A percentile compares a stretch with the other conserved stretches of the same genome.
Evolutionary conservation across 2,329 filamentous ascomycete species (phyloP).

Genomic region (Paracamarosporium sp.): DNA sequence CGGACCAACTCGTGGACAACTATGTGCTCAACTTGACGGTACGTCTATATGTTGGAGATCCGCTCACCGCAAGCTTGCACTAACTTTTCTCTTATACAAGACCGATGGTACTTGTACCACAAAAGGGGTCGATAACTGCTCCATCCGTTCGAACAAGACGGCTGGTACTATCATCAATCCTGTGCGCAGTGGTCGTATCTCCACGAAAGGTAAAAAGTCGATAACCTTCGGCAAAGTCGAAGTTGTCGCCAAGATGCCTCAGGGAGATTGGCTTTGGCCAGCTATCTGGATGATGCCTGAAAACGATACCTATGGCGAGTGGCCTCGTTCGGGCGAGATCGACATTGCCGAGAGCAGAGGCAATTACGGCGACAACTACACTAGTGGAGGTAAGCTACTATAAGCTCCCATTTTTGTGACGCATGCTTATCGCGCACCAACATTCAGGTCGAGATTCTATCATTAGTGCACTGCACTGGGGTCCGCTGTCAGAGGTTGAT

Average conservation of each 20-base stretch:
- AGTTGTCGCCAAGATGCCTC: constrained; percentile 75
- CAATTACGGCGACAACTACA: constrained; percentile 75
- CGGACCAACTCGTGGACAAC: constrained; percentile 66
- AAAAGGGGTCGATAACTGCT: constrained; percentile 63
- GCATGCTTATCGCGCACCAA: neutral
- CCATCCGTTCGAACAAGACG: constrained; percentile 75
- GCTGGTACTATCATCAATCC: constrained; percentile 78
- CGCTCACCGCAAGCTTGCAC: neutral
- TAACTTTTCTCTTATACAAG: neutral
- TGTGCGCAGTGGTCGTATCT: constrained; percentile 76
- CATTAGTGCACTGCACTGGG: constrained; percentile 81
- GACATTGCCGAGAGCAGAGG: constrained; percentile 81
- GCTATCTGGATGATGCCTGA: constrained; percentile 74
- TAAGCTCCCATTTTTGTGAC: neutral
- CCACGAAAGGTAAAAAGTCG: constrained; percentile 70
- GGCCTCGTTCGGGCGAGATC: constrained; percentile 81
- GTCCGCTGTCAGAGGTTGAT: constrained; percentile 44
- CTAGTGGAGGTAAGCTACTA: constrained; percentile 64
- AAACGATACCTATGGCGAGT: constrained; percentile 72
- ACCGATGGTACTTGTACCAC: constrained; percentile 70
- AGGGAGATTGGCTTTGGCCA: constrained; percentile 85
- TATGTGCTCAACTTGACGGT: constrained; percentile 28
- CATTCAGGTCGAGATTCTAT: constrained; percentile 69
- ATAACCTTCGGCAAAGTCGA: constrained; percentile 83
- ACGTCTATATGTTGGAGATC: neutral